Evolutionary conservation across 2,329 filamentous ascomycete species (phyloP), one percentile per base, ranked within the genome.

Genomic region (Rhynchosporium secalis): DNA sequence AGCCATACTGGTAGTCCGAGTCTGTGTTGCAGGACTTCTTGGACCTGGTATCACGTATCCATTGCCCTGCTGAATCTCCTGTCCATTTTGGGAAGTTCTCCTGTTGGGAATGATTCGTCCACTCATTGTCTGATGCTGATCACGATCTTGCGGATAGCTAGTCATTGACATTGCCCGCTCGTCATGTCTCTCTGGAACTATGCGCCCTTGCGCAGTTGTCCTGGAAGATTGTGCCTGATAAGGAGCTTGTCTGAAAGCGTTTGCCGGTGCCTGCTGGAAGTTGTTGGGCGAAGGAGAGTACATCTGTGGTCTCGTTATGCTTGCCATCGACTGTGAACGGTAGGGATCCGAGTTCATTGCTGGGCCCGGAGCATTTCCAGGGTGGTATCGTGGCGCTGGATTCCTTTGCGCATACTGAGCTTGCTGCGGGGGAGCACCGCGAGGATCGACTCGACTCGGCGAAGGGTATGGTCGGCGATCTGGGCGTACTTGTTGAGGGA

Each of bases 141-240:
- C 89, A 64, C 85, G 83, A 69, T 96, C 91, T 59, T 89, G 82
- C 3, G 88, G 83, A 69, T 92, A 90, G 9, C 90, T 91, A 4
- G 89, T 95, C 88, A 99, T 89, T 51, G 94, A 96, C 95, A 98
- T 98, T 66, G 95, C 88, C 62, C 95, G 86, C 76, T 98, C 94
- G 71, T 96, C 91, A 65, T 93, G 90, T 59, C 94, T 87, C 73
- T 97, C 93, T 1, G 95, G 95, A 8, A 99, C 92, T 41, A 95
- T 82, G 64, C 95, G 86, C 38, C 95, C 95, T 75, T 97, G 93
- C 8, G 93, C 91, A 2, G 95, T 99, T 55, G 92, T 96, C 65
- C 89, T 84, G 1, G 92, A 87, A 69, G 86, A 83, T 55, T 67
- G 80, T 66, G 78, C 79, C 69, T 87, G 85, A 72, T 91, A 94